Evolutionary conservation across 2,329 filamentous ascomycete genomes (phyloP).

Genomic region (Verruconis gallopava): DNA sequence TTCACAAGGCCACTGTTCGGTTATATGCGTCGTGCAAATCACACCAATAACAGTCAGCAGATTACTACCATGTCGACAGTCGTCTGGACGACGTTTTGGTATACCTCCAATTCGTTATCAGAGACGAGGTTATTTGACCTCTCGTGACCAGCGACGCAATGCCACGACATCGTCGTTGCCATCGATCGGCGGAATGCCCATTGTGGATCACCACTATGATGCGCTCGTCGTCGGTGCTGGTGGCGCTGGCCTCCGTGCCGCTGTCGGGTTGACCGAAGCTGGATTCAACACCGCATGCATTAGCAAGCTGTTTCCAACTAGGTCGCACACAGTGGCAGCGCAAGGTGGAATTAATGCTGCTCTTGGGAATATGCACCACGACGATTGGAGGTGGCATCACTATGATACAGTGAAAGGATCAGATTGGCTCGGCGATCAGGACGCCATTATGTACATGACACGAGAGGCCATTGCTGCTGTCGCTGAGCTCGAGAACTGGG

Average conservation of each 20-base stretch:
- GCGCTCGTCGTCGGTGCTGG: slow-evolving; percentile 40
- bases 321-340: slow-evolving; percentile 41
- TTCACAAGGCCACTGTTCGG: neutral
- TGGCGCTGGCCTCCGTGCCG: slow-evolving; percentile 49
- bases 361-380: slow-evolving; percentile 41
- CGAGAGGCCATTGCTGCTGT: slow-evolving; percentile 41
- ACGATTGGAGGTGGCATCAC: slow-evolving; percentile 49
- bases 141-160: slow-evolving; percentile 6
- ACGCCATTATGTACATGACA: slow-evolving; percentile 48
- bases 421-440: slow-evolving; percentile 47
- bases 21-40: neutral
- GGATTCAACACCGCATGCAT: slow-evolving; percentile 54
- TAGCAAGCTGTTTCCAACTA: slow-evolving; percentile 50
- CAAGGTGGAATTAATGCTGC: slow-evolving; percentile 52
- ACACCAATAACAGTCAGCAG: neutral
- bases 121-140: slow-evolving; percentile 2
- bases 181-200: neutral
- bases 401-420: slow-evolving; percentile 47
- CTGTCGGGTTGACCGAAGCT: slow-evolving; percentile 50
- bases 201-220: slow-evolving; percentile 12
- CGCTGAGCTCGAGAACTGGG: slow-evolving; percentile 43
- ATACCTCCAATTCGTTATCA: neutral
- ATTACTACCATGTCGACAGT: neutral
- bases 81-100: neutral
- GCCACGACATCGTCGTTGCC: slow-evolving; percentile 9